Evolutionary conservation across 768 basidiomycete genomes (phyloP).

Genomic region (Tulasnella sp.): DNA sequence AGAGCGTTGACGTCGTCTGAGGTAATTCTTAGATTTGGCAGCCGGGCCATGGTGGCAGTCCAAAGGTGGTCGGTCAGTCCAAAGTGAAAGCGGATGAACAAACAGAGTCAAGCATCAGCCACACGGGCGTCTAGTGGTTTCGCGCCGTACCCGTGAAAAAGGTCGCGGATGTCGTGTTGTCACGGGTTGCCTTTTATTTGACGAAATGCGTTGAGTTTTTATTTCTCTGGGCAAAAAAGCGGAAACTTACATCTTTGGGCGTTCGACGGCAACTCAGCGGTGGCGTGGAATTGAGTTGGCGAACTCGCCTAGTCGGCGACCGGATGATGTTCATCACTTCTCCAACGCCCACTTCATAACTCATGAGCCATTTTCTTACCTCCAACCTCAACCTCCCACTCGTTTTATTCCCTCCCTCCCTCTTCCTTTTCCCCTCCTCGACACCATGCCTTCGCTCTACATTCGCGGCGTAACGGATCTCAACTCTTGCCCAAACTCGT

Average conservation of each 20-base stretch:
- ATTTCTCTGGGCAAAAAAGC: background rate
- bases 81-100: constrained; percentile 16
- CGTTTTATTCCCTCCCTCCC: background rate
- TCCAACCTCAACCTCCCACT: constrained; percentile 3
- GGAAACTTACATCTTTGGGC: background rate
- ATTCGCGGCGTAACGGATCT: background rate
- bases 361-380: background rate
- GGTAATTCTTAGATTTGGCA: constrained; percentile 30
- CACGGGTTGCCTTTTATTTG: background rate
- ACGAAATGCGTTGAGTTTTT: background rate
- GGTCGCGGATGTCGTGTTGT: too few species aligned
- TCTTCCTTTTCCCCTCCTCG: background rate
- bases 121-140: background rate
- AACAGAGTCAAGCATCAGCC: constrained; percentile 13
- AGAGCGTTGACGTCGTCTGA: constrained; percentile 70
- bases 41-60: constrained; percentile 22
- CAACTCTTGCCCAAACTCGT: constrained; percentile 16
- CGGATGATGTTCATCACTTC: constrained; percentile 17
- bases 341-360: constrained; percentile 9
- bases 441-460: background rate
- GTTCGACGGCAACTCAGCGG: background rate
- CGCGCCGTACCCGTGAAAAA: background rate
- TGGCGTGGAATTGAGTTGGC: background rate
- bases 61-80: background rate
- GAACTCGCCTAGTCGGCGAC: constrained; percentile 14